phyloP scores from a whole-genome alignment of 1,284 basidiomycete genomes.

The Pseudozyma sp. region DNA sequence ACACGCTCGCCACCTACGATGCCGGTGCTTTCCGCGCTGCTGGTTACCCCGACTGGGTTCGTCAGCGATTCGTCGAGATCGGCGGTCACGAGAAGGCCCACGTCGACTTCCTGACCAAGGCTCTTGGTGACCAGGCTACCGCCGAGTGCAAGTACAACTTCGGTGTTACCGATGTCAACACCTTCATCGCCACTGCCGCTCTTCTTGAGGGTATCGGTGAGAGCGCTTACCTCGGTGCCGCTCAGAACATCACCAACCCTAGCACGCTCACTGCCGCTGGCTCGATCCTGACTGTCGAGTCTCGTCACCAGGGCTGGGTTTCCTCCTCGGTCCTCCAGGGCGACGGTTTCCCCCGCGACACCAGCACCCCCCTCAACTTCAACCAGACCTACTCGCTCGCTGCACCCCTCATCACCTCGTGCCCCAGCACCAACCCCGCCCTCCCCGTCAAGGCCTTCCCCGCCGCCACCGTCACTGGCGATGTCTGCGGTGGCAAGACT shows the following conservation, averaged over 20 bases:
- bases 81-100: slow-evolving; percentile 73
- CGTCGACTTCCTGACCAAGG: slow-evolving; percentile 72
- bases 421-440: slow-evolving; percentile 72
- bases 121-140: slow-evolving; percentile 74
- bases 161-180: slow-evolving; percentile 66
- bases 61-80: slow-evolving; percentile 69
- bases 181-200: slow-evolving; percentile 73
- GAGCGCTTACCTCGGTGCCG: slow-evolving; percentile 74
- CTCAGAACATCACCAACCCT: slow-evolving; percentile 70
- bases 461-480: slow-evolving; percentile 62
- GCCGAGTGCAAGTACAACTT: slow-evolving; percentile 76
- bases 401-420: slow-evolving; percentile 70
- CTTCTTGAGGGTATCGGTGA: slow-evolving; percentile 75
- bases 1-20: slow-evolving; percentile 53
- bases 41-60: slow-evolving; percentile 73
- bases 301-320: slow-evolving; percentile 57
- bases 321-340: slow-evolving; percentile 43
- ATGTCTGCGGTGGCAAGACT: slow-evolving; percentile 51
- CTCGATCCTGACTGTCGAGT: slow-evolving; percentile 58
- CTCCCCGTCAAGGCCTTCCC: slow-evolving; percentile 71
- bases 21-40: slow-evolving; percentile 73
- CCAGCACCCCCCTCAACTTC: slow-evolving; percentile 73
- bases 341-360: slow-evolving; percentile 46
- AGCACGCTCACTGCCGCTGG: slow-evolving; percentile 54
- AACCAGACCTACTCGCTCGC: slow-evolving; percentile 70